A percentile compares a stretch with the other conserved stretches of the same genome.
Evolutionary conservation across 2,329 filamentous ascomycete species (phyloP).

Genomic region (Xenoacremonium recifei): DNA sequence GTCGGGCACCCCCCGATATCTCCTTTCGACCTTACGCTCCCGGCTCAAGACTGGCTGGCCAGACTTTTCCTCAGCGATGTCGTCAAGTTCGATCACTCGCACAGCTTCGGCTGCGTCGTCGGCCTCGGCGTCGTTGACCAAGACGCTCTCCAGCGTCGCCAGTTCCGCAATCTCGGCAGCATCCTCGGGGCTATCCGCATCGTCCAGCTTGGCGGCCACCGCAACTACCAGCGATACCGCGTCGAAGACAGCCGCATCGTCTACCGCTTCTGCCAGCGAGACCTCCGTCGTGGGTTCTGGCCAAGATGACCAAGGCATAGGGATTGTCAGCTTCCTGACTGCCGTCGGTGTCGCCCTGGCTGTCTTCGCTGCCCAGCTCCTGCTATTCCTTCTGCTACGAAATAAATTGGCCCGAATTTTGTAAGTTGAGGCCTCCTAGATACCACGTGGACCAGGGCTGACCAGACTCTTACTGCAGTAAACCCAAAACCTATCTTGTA

Average conservation of each 20-base stretch:
- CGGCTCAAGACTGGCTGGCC: background rate
- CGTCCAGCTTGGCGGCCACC: conserved; percentile 7
- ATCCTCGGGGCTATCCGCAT: conserved; percentile 14
- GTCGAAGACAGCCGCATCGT: conserved; percentile 7
- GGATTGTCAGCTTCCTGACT: conserved; percentile 54
- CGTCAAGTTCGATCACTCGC: conserved; percentile 9
- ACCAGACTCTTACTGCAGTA: conserved; percentile 43
- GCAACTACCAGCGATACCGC: background rate
- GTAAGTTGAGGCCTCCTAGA: conserved; percentile 45
- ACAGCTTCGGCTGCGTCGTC: too few relatives aligned
- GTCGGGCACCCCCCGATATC: conserved; percentile 7
- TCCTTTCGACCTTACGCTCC: background rate
- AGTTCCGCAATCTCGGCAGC: conserved; percentile 10
- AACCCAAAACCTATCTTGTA: conserved; percentile 82
- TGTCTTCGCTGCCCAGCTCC: conserved; percentile 62
- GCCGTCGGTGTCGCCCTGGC: conserved; percentile 61
- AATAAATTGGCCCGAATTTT: conserved; percentile 81
- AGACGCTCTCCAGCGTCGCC: conserved; percentile 15
- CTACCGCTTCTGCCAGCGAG: background rate
- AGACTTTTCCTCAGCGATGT: conserved; percentile 5
- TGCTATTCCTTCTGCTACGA: conserved; percentile 73
- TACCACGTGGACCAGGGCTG: background rate
- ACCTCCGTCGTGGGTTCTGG: conserved; percentile 19
- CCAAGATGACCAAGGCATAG: conserved; percentile 43
- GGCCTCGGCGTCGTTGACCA: conserved; percentile 17